Percentiles rank a stretch among this genome's conserved stretches.
Conservation (phyloP, 805 yeast genomes). For the Pichia deserticola region DNA sequence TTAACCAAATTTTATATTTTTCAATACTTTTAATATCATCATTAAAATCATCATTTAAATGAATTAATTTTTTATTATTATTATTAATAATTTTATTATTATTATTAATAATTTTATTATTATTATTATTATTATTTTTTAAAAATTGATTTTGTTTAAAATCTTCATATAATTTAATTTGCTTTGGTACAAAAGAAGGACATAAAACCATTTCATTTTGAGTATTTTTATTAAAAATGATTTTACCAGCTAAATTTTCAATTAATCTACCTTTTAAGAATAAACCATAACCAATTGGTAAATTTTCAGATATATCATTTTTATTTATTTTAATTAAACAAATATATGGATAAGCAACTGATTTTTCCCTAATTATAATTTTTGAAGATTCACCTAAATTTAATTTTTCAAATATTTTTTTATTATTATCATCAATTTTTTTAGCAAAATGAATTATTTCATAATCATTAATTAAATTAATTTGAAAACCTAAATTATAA, state of each 20-base stretch:
- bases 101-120: neutral
- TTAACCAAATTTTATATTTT: slow-evolving; percentile 20
- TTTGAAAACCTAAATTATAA: slow-evolving; percentile 45
- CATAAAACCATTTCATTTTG: slow-evolving; percentile 16
- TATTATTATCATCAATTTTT: neutral
- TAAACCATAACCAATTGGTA: slow-evolving; percentile 30
- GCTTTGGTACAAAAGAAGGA: slow-evolving; percentile 23
- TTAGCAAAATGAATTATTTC: slow-evolving; percentile 41
- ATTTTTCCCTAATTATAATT: slow-evolving; percentile 13
- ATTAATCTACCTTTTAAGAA: slow-evolving; percentile 35
- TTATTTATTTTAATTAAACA: slow-evolving; percentile 19
- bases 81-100: neutral
- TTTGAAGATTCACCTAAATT: neutral
- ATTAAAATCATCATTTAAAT: slow-evolving; percentile 1
- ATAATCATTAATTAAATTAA: slow-evolving; percentile 40
- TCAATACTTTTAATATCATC: slow-evolving; percentile 18
- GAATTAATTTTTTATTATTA: neutral
- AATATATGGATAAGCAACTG: slow-evolving; percentile 25
- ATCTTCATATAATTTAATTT: slow-evolving; percentile 21
- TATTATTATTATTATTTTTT: neutral
- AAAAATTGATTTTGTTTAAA: slow-evolving; percentile 7
- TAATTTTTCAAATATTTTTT: neutral
- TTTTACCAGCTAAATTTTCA: slow-evolving; percentile 34
- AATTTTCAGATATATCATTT: neutral
- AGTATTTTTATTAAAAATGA: slow-evolving; percentile 1